Evolutionary conservation across 495 filamentous ascomycete species (phyloP), one percentile per base, ranked within the genome.

Genomic region (Podospora anserina): DNA sequence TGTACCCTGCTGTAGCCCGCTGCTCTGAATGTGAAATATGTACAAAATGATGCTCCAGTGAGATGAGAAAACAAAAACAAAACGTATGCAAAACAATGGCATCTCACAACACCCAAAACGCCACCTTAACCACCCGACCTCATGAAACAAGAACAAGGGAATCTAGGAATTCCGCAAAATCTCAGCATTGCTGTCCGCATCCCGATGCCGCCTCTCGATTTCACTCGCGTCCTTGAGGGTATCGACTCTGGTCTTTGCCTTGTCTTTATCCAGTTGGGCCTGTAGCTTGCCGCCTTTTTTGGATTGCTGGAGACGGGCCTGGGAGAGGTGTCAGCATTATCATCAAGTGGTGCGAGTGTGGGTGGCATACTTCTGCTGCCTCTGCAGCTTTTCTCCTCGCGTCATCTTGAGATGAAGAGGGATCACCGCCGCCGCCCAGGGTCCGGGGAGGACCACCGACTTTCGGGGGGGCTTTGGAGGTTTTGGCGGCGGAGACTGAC

Each of bases 241-340:
- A 65, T 88, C 87, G 3, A 79, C 75, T 54, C 86, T 80, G 2
- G 88, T 90, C 79, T 89, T 86, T 32, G 84, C 87, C 20, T 92
- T 75, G 70, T 91, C 85, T 27, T 81, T 78, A 61, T 83, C 81
- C 39, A 93, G 64, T 59, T 66, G 20, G 3, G 66, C 26, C 15
- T 66, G 27, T 23, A 71, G 77, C 71, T 90, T 89, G 3, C 90
- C 86, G 74, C 85, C 75, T 70, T 74, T 68, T 75, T 80, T 66
- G 63, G 68, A 44, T 19, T 78, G 71, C 67, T 80, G 71, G 18
- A 80, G 77, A 74, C 84, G 81, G 44, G 81, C 83, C 84, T 87
- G 68, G 30, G 30, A 7, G 30, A 32, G 23, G 23, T 23, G 1
- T 23, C 23, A 23, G 23, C 23, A 23, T 23, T 23, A 32, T 32